Conservation (phyloP, 352 stramenopile genomes). For the Globisporangium spiculum region DNA sequence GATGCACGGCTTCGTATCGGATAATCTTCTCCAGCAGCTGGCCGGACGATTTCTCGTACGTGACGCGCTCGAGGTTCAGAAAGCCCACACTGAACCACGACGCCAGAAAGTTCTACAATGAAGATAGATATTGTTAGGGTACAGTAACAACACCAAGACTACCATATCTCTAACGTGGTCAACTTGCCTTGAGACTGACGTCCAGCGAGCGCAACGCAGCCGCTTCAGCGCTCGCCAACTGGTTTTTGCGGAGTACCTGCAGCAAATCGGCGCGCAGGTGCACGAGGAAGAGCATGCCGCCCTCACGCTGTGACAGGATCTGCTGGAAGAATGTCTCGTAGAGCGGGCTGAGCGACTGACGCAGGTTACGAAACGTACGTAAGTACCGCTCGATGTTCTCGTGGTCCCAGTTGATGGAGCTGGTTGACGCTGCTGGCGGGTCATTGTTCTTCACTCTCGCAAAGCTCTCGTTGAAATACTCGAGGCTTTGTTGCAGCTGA, state of each 20-base stretch:
- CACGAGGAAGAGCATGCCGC: slow-evolving; percentile 81
- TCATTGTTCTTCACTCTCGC: slow-evolving; percentile 34
- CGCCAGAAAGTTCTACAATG: slow-evolving; percentile 73
- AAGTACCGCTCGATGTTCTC: slow-evolving; percentile 77
- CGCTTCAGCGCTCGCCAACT: slow-evolving; percentile 30
- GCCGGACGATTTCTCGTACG: slow-evolving; percentile 90
- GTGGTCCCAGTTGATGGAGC: slow-evolving; percentile 53
- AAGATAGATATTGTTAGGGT: not conserved
- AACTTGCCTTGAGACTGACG: slow-evolving; percentile 58
- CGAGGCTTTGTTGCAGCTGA: slow-evolving; percentile 53
- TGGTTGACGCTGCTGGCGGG: not conserved
- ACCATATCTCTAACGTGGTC: not conserved
- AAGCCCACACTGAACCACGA: slow-evolving; percentile 93
- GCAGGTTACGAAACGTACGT: slow-evolving; percentile 62
- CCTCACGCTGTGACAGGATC: slow-evolving; percentile 76
- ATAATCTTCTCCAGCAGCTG: slow-evolving; percentile 95
- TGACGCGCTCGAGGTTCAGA: slow-evolving; percentile 89
- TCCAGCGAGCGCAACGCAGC: slow-evolving; percentile 69
- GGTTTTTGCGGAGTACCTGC: slow-evolving; percentile 59
- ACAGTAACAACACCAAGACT: not conserved
- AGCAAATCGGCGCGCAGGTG: slow-evolving; percentile 73
- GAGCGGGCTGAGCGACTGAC: slow-evolving; percentile 52
- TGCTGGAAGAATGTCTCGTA: slow-evolving; percentile 86
- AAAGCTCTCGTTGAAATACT: slow-evolving; percentile 56
- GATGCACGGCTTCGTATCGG: slow-evolving; percentile 94